Evolutionary conservation across 2,329 filamentous ascomycete species (phyloP).

Genomic region (Orbilia javanica): DNA sequence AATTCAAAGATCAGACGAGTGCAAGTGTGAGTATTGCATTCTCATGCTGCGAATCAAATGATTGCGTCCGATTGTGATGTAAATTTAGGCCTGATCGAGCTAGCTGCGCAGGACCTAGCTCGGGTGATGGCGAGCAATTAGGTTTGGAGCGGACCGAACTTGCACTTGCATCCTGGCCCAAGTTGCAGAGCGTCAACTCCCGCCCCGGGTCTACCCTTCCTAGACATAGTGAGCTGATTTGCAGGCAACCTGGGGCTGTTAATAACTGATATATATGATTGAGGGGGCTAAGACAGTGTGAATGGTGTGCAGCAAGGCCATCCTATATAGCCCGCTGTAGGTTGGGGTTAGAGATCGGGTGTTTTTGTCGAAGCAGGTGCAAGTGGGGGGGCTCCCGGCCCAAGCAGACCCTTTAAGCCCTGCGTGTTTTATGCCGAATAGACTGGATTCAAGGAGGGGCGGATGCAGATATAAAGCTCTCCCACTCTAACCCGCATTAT

Average conservation of each 20-base stretch:
- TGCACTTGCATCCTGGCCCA: constrained; percentile 33
- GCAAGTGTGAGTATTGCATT: constrained; percentile 1
- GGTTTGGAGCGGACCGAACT: constrained; percentile 39
- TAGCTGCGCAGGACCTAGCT: constrained; percentile 40
- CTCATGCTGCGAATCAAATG: constrained; percentile 12
- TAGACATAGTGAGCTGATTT: neutral
- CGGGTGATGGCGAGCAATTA: constrained; percentile 41
- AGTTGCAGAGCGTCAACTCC: constrained; percentile 26
- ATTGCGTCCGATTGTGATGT: constrained; percentile 28
- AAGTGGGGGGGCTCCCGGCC: constrained; percentile 34
- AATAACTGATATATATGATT: constrained; percentile 12
- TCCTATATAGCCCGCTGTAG: constrained; percentile 21
- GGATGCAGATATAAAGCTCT: constrained; percentile 32
- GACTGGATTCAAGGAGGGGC: constrained; percentile 35
- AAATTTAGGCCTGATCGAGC: constrained; percentile 42
- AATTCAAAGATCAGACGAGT: constrained; percentile 53
- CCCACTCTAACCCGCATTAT: constrained; percentile 35
- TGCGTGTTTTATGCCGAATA: constrained; percentile 29
- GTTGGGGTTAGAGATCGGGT: neutral
- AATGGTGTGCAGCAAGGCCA: constrained; percentile 34
- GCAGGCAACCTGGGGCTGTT: constrained; percentile 9
- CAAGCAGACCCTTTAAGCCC: constrained; percentile 22
- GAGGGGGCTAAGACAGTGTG: constrained; percentile 10
- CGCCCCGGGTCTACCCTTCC: constrained; percentile 6
- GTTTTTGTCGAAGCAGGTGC: constrained; percentile 1